Evolutionary conservation across 345 rosid genomes (phyloP).

Genomic region (Iberis pinnata): DNA sequence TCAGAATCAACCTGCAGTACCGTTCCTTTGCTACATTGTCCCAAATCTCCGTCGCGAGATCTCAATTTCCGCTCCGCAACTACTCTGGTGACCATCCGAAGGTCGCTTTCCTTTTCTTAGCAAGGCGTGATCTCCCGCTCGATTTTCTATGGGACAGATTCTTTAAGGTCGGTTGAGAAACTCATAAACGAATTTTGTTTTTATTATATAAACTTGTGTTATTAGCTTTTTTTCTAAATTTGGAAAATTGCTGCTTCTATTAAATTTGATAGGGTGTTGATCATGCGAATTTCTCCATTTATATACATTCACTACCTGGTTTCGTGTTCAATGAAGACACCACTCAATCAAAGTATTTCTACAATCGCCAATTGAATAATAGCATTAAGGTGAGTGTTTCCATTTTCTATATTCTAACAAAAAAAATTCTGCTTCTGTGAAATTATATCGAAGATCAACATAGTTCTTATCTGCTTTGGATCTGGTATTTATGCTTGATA

Average conservation of each 20-base stretch:
- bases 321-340: conserved; percentile 62
- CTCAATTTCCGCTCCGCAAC: conserved; percentile 15
- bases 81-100: conserved; percentile 44
- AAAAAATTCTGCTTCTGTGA: not conserved
- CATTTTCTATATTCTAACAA: no score
- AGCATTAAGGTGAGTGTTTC: conserved; percentile 54
- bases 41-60: conserved; percentile 31
- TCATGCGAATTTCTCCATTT: conserved; percentile 52
- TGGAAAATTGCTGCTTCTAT: conserved; percentile 11
- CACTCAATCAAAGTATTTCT: conserved; percentile 56
- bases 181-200: conserved; percentile 1
- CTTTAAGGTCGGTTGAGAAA: conserved; percentile 45
- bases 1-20: conserved; percentile 42
- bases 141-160: conserved; percentile 70
- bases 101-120: conserved; percentile 64
- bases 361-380: conserved; percentile 60
- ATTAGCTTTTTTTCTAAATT: not conserved
- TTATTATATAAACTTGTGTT: not conserved
- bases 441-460: not conserved
- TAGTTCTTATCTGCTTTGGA: not conserved
- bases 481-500: not conserved
- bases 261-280: conserved; percentile 46
- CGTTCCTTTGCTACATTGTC: conserved; percentile 25
- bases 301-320: conserved; percentile 72
- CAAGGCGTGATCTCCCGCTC: conserved; percentile 53